Base-by-base conservation (phyloP, 2,329 filamentous ascomycete genomes). In the Epichloe scottii region DNA sequence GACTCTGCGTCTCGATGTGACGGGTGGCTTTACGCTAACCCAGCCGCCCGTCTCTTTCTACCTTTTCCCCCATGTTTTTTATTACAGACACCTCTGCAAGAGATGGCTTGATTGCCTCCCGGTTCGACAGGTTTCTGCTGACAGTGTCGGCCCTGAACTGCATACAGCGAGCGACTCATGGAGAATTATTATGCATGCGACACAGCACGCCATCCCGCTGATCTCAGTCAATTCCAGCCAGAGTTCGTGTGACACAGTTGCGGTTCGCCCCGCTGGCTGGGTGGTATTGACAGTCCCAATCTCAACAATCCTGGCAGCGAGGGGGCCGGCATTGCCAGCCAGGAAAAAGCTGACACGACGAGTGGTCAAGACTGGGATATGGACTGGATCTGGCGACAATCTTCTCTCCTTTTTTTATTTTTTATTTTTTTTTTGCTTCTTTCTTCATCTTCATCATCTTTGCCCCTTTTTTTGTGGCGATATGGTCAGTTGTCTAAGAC, bases 251-350 rank as follows among this genome's bases (percentile, higher is more conserved):
- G 44, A 43, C 44, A 43, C 17, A 38, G 23, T 21, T 17, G 44
- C 47, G 49, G 26, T 48, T 48, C 50, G 47, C 34, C 46, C 43
- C 50, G 47, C 43, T 19, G 50, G 39, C 39, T 17, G 38, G 35
- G 46, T 15, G 21, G 45, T 11, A 21, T 38, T 38, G 10, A 2
- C 37, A 7, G 14, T n/a, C 39, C 39, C 3, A 41, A 23, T 37
- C 51, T 11, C 33, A n/a, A 23, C 30, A 26, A 23, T 38, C 41
- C 30, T 49, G 19, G 48, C 39, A 12, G 15, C 17, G 15, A n/a
- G n/a, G 10, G 10, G 17, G 30, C 33, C 33, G 14, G 26, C 17
- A 7, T 15, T 35, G 30, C n/a, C 26, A 44, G 38, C 35, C n/a
- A 43, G 21, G 26, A 15, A 26, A 45, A 37, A 43, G 17, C 30